phyloP scores from a whole-genome alignment of 208 protist species.

The Zelonia costaricensis region DNA sequence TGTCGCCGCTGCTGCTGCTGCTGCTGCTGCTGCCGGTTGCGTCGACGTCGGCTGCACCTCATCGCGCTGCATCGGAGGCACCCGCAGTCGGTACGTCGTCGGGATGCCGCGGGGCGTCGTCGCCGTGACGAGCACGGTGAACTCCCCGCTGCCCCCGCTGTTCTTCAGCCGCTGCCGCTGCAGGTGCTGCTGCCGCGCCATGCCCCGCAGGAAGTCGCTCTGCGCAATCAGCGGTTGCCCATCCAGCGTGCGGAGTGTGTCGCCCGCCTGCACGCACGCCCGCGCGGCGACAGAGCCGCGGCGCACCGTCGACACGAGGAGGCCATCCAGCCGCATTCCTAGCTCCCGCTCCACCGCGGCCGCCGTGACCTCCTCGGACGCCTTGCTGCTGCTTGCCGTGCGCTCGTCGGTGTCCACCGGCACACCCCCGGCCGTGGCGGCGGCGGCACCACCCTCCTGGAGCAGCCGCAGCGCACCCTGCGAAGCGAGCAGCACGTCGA shows the following conservation, averaged over 20 bases:
- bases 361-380: not conserved
- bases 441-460: not conserved
- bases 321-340: constrained; percentile 16
- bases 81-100: constrained; percentile 23
- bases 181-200: constrained; percentile 8
- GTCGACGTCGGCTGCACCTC: not conserved
- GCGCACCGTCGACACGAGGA: constrained; percentile 13
- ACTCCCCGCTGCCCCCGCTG: not conserved
- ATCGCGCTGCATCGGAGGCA: constrained; percentile 8
- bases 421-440: too few relatives aligned
- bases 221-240: constrained; percentile 12
- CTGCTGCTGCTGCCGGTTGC: not conserved
- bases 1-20: not conserved
- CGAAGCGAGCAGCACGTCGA: not conserved
- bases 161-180: constrained; percentile 15
- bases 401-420: too few relatives aligned
- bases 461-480: not conserved
- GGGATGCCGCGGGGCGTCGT: constrained; percentile 15
- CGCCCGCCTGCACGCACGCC: constrained; percentile 30
- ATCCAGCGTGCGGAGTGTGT: constrained; percentile 30
- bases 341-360: constrained; percentile 11
- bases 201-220: constrained; percentile 7
- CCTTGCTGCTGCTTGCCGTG: not conserved
- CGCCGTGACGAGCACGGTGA: constrained; percentile 14
- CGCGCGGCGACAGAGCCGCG: constrained; percentile 18